Conservation (phyloP, 2,329 filamentous ascomycete species). For the Zymoseptoria tritici region DNA sequence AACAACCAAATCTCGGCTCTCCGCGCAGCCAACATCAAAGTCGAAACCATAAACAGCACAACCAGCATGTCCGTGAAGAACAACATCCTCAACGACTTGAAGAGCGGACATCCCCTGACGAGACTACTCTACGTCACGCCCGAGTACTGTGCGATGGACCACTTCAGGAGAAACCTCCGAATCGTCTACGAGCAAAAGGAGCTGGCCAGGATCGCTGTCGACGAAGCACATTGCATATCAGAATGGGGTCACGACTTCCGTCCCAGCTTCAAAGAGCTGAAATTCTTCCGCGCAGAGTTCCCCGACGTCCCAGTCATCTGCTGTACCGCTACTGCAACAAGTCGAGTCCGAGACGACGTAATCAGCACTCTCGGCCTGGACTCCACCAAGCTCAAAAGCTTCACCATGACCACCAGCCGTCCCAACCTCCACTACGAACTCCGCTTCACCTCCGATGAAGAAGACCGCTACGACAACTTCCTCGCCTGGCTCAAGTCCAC, state of each 20-base stretch:
- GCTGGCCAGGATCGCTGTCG: conserved; percentile 79
- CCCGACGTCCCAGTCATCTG: conserved; percentile 86
- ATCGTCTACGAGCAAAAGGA: conserved; percentile 73
- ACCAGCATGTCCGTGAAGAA: conserved; percentile 59
- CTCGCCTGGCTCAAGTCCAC: conserved; percentile 68
- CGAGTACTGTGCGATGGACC: conserved; percentile 70
- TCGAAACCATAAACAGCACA: conserved; percentile 80
- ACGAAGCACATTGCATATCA: conserved; percentile 94
- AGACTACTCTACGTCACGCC: conserved; percentile 89
- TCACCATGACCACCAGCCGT: conserved; percentile 75
- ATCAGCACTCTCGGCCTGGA: conserved; percentile 66
- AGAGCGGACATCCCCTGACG: conserved; percentile 76
- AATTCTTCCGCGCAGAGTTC: conserved; percentile 76
- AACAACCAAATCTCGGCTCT: conserved; percentile 88
- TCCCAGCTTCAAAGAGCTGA: conserved; percentile 79
- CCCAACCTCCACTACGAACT: conserved; percentile 89
- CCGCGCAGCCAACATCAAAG: conserved; percentile 64
- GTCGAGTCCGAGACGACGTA: conserved; percentile 73
- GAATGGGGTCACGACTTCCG: conserved; percentile 98
- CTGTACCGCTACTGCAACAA: conserved; percentile 83
- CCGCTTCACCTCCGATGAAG: conserved; percentile 69
- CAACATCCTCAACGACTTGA: conserved; percentile 69
- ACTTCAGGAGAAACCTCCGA: conserved; percentile 67
- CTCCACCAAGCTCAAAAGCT: conserved; percentile 57
- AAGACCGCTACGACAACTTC: conserved; percentile 68